Evolutionary conservation across 495 filamentous ascomycete species (phyloP).

Genomic region (Neurospora terricola): DNA sequence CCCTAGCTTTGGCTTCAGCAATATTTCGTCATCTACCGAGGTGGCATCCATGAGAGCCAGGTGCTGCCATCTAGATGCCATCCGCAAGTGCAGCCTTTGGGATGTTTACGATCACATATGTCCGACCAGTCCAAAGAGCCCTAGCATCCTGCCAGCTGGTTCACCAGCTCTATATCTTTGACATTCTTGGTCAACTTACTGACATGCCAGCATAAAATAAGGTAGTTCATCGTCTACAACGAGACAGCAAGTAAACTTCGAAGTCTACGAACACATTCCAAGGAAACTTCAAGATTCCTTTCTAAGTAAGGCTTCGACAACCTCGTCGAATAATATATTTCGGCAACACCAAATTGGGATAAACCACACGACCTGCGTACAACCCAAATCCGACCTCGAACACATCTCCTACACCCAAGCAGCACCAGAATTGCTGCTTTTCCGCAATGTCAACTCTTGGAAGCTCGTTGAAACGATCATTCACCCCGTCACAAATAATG

Average conservation of each 20-base stretch:
- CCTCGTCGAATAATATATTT: neutral
- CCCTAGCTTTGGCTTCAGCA: neutral
- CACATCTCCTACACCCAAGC: neutral
- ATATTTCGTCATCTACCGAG: neutral
- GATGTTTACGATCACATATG: neutral
- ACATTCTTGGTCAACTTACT: neutral
- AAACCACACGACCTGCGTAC: neutral
- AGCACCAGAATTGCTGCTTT: neutral
- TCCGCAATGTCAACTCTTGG: neutral
- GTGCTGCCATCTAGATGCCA: neutral
- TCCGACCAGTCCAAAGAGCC: neutral
- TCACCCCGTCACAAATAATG: neutral
- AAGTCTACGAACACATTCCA: neutral
- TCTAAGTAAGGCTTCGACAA: neutral
- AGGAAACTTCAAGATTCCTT: neutral
- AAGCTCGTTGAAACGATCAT: neutral
- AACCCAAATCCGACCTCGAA: neutral
- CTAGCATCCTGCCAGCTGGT: neutral
- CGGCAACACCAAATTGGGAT: neutral
- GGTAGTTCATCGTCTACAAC: neutral
- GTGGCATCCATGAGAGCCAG: neutral
- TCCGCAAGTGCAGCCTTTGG: neutral
- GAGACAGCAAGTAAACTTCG: neutral
- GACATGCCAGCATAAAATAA: neutral
- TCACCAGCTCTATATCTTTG: neutral